Base-by-base conservation (phyloP, 345 rosid genomes). In the Ailanthus altissimus region DNA sequence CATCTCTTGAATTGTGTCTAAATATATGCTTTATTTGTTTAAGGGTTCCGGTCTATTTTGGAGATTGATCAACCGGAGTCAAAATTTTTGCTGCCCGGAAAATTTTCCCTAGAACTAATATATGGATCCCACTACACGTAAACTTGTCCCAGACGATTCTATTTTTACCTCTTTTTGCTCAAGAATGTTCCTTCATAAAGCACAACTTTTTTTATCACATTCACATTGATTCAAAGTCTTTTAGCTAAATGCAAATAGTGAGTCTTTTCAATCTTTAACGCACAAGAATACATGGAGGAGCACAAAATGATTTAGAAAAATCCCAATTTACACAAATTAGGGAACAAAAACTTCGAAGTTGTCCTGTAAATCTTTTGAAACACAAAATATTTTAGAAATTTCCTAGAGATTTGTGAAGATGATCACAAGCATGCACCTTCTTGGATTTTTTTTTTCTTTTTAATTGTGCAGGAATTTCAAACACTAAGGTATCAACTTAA, bases 121-220 rank as follows among this genome's bases (percentile, higher is more conserved):
- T 14, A 5, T 8, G 32, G 20, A 12, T 47, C n/a, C 57, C 26
- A 46, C 54, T 6, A 14, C 54, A 45, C 15, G 5, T n/a, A 67
- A 26, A 51, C 25, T 47, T 49, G 58, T 47, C 40, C 0, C 18
- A 8, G n/a, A 21, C 63, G 64, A 56, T 72, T 57, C 75, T 23
- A 57, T 40, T 8, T 15, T 40, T 72, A 25, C 62, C 13, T 8
- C 75, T 14, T 53, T 72, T 40, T 20, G 5, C 56, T 7, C 57
- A 57, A 57, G 66, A 57, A 57, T 23, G 40, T 58, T 71, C 63
- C 32, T 25, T 42, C 25, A 21, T n/a, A 71, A 71, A 72, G 51
- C 64, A 23, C 65, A 72, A 57, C 23, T 40, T 42, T 72, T 57
- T 72, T 72, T 25, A 64, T 53, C 10, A 32, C 56, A n/a, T 40